Percentiles rank a stretch among this genome's conserved stretches.
These are phyloP conservation scores for Drosera spatulata DNA, from an alignment of 179 eudicot species.

Conservation along the genomic window DNA sequence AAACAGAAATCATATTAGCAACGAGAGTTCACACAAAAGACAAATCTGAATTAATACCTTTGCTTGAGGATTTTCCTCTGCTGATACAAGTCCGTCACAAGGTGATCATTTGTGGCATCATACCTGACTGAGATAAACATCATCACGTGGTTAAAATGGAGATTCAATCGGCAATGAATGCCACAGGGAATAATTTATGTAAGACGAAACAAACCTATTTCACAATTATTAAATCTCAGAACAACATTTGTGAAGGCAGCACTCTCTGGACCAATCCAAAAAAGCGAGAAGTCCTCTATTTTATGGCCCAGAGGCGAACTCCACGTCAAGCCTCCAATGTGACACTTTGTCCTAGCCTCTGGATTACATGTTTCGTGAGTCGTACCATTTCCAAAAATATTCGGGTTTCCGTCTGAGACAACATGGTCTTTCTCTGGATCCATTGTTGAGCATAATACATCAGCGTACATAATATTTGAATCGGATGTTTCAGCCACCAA, in stretches of 20 bases:
- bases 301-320: conserved; percentile 31
- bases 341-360: conserved; percentile 21
- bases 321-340: conserved; percentile 81
- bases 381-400: conserved; percentile 11
- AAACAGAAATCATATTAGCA: neutral
- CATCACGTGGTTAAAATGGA: conserved; percentile 4
- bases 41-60: conserved; percentile 39
- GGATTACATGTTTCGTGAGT: conserved; percentile 17
- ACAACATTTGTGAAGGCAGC: conserved; percentile 77
- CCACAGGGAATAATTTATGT: conserved; percentile 3
- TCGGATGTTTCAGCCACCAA: conserved; percentile 22
- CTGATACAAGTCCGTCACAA: conserved; percentile 55
- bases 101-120: conserved; percentile 47
- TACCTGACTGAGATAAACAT: conserved; percentile 68
- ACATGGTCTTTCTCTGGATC: conserved; percentile 29
- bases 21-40: neutral
- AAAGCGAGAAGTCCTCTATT: conserved; percentile 65
- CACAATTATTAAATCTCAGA: conserved; percentile 82
- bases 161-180: neutral
- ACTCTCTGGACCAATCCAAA: conserved; percentile 81
- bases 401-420: conserved; percentile 18
- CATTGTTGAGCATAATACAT: conserved; percentile 39
- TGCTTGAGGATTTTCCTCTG: conserved; percentile 80
- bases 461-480: conserved; percentile 35
- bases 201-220: conserved; percentile 43